Conservation (phyloP, 805 yeast species). For the Sugiyamaella americana region DNA sequence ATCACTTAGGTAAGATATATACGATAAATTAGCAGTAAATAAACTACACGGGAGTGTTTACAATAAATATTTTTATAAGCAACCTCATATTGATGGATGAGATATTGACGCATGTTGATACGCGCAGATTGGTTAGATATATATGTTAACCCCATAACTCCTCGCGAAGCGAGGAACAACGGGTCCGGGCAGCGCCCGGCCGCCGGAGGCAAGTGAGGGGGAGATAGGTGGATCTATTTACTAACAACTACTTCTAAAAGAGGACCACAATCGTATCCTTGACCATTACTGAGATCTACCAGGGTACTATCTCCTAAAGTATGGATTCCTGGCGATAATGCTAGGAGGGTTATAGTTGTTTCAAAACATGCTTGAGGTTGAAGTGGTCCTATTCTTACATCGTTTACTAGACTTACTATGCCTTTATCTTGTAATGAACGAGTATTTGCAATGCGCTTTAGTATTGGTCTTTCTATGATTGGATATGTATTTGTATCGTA, state of each 20-base stretch:
- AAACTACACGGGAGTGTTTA: no score
- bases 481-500: constrained; percentile 4
- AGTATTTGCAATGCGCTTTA: constrained; percentile 34
- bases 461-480: constrained; percentile 18
- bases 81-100: no score
- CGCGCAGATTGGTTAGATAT: no score
- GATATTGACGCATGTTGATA: no score
- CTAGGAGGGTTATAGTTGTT: constrained; percentile 53
- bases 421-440: constrained; percentile 46
- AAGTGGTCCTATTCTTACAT: constrained; percentile 54
- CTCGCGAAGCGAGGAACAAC: neutral
- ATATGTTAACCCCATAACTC: no score
- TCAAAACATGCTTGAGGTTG: constrained; percentile 61
- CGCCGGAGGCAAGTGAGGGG: neutral
- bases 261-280: constrained; percentile 63
- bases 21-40: no score
- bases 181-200: neutral
- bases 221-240: neutral
- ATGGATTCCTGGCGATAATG: constrained; percentile 58
- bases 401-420: constrained; percentile 57
- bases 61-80: no score
- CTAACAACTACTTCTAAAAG: constrained; percentile 60
- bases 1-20: no score
- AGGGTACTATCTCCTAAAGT: constrained; percentile 60
- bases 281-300: constrained; percentile 58